phyloP scores from a whole-genome alignment of 352 stramenopile genomes.

The Peronospora farinosa region DNA sequence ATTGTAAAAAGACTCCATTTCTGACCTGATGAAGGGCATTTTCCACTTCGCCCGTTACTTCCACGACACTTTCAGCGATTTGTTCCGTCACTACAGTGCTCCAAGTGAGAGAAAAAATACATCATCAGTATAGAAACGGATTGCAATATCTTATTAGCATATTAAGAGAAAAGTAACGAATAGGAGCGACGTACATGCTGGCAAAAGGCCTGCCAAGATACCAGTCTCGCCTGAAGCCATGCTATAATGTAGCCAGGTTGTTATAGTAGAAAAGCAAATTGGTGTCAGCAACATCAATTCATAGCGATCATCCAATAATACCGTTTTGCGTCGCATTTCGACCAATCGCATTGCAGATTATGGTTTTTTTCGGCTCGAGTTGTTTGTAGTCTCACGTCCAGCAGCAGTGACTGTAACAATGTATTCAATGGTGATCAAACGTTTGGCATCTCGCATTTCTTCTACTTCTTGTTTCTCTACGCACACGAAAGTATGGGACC shows the following conservation, averaged over 20 bases:
- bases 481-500: conserved; percentile 35
- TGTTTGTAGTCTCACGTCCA: conserved; percentile 7
- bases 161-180: not conserved
- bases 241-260: not conserved
- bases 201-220: conserved; percentile 49
- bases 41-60: conserved; percentile 58
- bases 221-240: conserved; percentile 23
- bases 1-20: not conserved
- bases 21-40: conserved; percentile 59
- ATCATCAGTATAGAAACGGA: not conserved
- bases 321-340: not conserved
- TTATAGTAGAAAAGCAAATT: conserved; percentile 5
- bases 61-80: conserved; percentile 41
- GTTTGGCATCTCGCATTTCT: not conserved
- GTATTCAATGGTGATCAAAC: conserved; percentile 22
- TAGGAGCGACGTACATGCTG: conserved; percentile 36
- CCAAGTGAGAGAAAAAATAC: not conserved
- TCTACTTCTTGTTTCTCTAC: conserved; percentile 26
- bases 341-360: conserved; percentile 5
- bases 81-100: conserved; percentile 33
- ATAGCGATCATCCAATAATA: conserved; percentile 9
- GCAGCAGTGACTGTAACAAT: conserved; percentile 15
- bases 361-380: conserved; percentile 5
- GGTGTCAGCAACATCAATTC: not conserved
- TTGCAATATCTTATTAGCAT: not conserved